Base-by-base conservation (phyloP, 176 grass and related monocot species). In the Themeda triandra region DNA sequence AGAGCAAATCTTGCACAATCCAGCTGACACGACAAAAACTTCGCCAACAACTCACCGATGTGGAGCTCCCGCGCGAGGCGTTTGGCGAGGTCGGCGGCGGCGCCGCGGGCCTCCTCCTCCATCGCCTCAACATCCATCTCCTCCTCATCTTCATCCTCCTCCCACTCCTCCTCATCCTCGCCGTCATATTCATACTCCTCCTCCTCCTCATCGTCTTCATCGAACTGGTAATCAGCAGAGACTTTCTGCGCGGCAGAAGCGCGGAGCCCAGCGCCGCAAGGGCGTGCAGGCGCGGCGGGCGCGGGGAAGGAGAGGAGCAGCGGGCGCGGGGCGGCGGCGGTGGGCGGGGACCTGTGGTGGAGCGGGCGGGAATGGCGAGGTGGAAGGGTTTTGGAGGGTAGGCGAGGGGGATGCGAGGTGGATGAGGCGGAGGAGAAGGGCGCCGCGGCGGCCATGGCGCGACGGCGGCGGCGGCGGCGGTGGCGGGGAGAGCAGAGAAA, bases 61-160 rank as follows among this genome's bases (percentile, higher is more conserved):
- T 35, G 48, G 24, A 95, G 84, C 85, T 95, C 91, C 23, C 69
- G 73, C 5, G 86, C 81, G 51, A 98, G 80, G 41, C 77, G 81
- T 14, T 46, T 73, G 28, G 96, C 68, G 65, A 90, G 94, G 67
- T 93, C 91, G 44, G 83, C 80, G 37, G 80, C 96, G 58, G 86
- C 89, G 76, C 85, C 89, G 4, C 77, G 87, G 19, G 96, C 96
- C 71, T 98, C 96, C 79, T 88, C 86, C 85, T 98, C 96, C 92
- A 98, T 89, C 40, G 77, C 90, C 25, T 93, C 93, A 21, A 92
- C 45, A 79, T 98, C 83, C 73, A 87, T 69, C n/a, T 73, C 84
- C 0, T 83, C 88, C 1, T 73, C 85, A 5, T 89, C 86, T 2
- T 54, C 83, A 0, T 88, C 86, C 15, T 59, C 76, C 10, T 60